Evolutionary conservation across 2,329 filamentous ascomycete species (phyloP).

Genomic region (Fusarium globosum): DNA sequence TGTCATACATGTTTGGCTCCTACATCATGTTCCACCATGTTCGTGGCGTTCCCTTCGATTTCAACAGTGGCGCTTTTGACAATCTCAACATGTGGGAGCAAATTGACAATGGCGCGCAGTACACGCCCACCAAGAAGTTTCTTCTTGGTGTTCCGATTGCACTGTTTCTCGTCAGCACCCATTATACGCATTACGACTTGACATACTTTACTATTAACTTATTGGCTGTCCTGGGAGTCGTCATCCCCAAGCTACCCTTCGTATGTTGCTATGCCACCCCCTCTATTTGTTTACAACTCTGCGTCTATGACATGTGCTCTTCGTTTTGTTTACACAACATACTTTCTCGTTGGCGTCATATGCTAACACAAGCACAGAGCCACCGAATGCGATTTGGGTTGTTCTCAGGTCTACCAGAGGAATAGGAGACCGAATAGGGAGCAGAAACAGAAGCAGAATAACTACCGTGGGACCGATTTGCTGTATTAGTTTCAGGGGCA

Average conservation of each 20-base stretch:
- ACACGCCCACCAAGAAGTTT: slow-evolving; percentile 99
- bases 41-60: slow-evolving; percentile 96
- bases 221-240: slow-evolving; percentile 88
- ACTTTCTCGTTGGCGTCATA: neutral
- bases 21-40: slow-evolving; percentile 99
- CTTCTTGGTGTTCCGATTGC: slow-evolving; percentile 93
- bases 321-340: neutral
- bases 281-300: neutral
- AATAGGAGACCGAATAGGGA: slow-evolving; percentile 47
- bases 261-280: slow-evolving; percentile 66
- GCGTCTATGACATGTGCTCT: neutral
- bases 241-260: slow-evolving; percentile 95
- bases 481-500: slow-evolving; percentile 43
- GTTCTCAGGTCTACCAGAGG: slow-evolving; percentile 76
- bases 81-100: slow-evolving; percentile 99
- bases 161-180: slow-evolving; percentile 94
- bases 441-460: slow-evolving; percentile 7
- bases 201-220: slow-evolving; percentile 98
- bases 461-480: slow-evolving; percentile 30
- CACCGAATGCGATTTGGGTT: slow-evolving; percentile 82
- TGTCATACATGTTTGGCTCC: slow-evolving; percentile 98
- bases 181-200: slow-evolving; percentile 98
- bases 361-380: slow-evolving; percentile 63
- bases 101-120: slow-evolving; percentile 98
- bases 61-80: slow-evolving; percentile 98